A percentile compares a stretch with the other conserved stretches of the same genome.
Conservation (phyloP, 1,284 basidiomycete species). For the Cryptococcus sp. region DNA sequence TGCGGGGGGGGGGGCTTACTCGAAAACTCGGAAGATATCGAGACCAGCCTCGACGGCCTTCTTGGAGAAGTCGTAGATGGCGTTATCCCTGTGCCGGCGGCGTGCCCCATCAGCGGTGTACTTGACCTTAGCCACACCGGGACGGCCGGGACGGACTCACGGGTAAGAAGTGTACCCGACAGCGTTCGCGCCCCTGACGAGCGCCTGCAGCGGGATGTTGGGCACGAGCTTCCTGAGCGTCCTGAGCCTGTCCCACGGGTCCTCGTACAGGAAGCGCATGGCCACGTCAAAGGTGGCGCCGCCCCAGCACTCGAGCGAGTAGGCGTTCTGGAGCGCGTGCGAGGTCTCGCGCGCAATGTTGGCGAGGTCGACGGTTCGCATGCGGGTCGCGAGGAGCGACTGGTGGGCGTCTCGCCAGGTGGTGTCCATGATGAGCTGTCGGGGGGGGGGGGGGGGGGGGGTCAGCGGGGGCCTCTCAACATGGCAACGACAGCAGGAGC, state of each 20-base stretch:
- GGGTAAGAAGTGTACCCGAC: slow-evolving; percentile 99
- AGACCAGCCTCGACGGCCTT: slow-evolving; percentile 97
- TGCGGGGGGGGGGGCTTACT: slow-evolving; percentile 45
- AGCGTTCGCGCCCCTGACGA: slow-evolving; percentile 98
- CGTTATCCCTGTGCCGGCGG: slow-evolving; percentile 64
- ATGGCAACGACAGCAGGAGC: too few relatives aligned
- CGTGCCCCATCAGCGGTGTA: too few relatives aligned
- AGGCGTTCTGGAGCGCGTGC: slow-evolving; percentile 91
- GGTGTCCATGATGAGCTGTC: slow-evolving; percentile 85
- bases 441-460: not conserved
- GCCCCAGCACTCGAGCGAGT: slow-evolving; percentile 98
- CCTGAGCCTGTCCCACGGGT: slow-evolving; percentile 98
- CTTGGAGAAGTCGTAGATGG: slow-evolving; percentile 98
- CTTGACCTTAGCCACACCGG: too few relatives aligned
- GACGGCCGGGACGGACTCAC: too few relatives aligned
- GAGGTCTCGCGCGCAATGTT: slow-evolving; percentile 99
- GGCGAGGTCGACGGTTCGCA: slow-evolving; percentile 95
- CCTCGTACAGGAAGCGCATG: slow-evolving; percentile 99
- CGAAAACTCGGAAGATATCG: slow-evolving; percentile 99
- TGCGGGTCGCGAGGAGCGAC: slow-evolving; percentile 91
- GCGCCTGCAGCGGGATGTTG: slow-evolving; percentile 97
- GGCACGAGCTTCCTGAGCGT: slow-evolving; percentile 93
- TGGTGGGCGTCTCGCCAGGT: slow-evolving; percentile 99
- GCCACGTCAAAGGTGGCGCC: slow-evolving; percentile 99
- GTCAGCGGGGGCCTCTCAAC: not conserved